A percentile compares a stretch with the other conserved stretches of the same genome.
Evolutionary conservation across 106 monocot species (phyloP).

Genomic region (Agapanthus africanus): DNA sequence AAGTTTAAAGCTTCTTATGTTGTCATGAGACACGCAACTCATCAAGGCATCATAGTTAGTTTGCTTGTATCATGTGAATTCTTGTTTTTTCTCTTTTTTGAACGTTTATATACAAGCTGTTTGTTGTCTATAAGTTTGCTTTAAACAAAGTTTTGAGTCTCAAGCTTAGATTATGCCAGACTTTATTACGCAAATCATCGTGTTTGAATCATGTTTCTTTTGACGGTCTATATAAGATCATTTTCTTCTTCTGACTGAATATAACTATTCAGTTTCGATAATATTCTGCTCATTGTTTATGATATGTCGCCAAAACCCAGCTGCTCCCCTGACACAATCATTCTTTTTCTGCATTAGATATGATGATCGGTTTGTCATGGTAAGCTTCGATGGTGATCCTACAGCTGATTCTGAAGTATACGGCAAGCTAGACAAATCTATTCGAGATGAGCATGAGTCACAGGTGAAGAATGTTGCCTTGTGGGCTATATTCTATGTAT

Average conservation of each 20-base stretch:
- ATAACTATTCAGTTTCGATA: neutral
- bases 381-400: slow-evolving; percentile 75
- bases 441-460: slow-evolving; percentile 63
- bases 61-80: neutral
- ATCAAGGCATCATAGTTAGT: neutral
- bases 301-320: neutral
- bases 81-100: no score
- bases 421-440: slow-evolving; percentile 52
- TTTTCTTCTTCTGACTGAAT: no score
- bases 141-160: no score
- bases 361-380: slow-evolving; percentile 75
- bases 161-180: no score
- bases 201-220: no score
- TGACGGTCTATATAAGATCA: neutral
- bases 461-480: slow-evolving; percentile 29
- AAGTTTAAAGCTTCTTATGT: neutral
- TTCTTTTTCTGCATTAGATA: slow-evolving; percentile 30
- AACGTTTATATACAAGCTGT: no score
- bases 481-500: no score
- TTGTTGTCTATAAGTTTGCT: no score
- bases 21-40: neutral
- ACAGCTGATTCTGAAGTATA: slow-evolving; percentile 76
- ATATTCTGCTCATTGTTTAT: neutral
- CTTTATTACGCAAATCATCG: no score
- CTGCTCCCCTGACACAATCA: neutral